Evolutionary conservation across 345 rosid genomes (phyloP).

Genomic region (Gossypium turneri): DNA sequence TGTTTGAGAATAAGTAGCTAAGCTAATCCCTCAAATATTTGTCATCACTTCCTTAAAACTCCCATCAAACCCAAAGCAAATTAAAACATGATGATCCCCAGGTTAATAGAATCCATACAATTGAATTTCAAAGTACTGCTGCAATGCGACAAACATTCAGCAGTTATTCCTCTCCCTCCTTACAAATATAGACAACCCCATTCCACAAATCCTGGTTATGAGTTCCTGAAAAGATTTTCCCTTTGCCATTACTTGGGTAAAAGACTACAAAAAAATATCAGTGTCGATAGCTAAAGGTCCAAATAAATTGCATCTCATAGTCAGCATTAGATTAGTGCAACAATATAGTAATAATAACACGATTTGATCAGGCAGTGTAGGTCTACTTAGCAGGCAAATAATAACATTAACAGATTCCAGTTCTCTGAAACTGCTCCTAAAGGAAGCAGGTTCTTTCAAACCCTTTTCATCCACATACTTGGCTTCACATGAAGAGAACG

Average conservation of each 20-base stretch:
- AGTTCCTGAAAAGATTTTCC: not conserved
- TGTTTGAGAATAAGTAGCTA: no score
- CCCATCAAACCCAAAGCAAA: no score
- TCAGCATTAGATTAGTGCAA: not conserved
- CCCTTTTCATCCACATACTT: not conserved
- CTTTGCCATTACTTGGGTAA: not conserved
- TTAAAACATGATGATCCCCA: no score
- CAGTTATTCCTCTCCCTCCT: not conserved
- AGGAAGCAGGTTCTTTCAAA: not conserved
- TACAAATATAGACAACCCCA: not conserved
- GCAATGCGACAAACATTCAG: not conserved
- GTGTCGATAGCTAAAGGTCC: not conserved
- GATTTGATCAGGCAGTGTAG: not conserved
- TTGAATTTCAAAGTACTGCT: not conserved
- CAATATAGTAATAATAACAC: not conserved
- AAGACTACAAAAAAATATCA: not conserved
- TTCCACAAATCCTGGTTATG: not conserved
- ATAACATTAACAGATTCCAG: no score
- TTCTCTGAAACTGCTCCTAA: not conserved
- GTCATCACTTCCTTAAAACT: no score
- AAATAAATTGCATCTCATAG: not conserved
- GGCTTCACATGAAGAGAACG: not conserved
- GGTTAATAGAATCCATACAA: not conserved
- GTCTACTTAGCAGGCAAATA: not conserved
- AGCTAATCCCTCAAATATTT: no score